phyloP scores from a whole-genome alignment of 2,329 filamentous ascomycete species.

The Coleophoma cylindrospora region DNA sequence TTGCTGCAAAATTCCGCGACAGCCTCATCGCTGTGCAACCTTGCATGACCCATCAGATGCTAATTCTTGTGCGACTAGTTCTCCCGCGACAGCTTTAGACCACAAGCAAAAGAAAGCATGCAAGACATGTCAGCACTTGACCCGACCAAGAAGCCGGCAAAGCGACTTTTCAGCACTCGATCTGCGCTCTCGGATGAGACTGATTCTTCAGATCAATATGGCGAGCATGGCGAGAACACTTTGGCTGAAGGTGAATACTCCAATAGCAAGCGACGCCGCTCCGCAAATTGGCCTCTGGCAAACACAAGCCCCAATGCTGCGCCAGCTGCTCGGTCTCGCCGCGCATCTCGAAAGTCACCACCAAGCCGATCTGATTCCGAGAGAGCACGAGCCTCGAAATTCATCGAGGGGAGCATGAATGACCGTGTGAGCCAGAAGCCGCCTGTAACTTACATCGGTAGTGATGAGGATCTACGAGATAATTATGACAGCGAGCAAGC shows the following conservation, averaged over 20 bases:
- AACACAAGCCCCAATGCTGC: conserved; percentile 4
- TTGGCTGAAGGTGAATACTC: conserved; percentile 19
- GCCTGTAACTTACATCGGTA: conserved; percentile 20
- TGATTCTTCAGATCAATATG: conserved; percentile 26
- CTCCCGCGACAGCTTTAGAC: neutral
- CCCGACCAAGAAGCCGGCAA: conserved; percentile 14
- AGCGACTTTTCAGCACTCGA: conserved; percentile 26
- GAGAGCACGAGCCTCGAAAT: conserved; percentile 55
- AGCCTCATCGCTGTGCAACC: no score
- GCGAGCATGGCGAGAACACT: conserved; percentile 17
- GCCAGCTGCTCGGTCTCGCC: conserved; percentile 7
- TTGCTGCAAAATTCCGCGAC: no score
- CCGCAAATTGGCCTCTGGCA: conserved; percentile 37
- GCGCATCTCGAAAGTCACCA: conserved; percentile 15
- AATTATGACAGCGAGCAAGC: conserved; percentile 8
- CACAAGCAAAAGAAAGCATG: neutral
- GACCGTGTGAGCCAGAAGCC: conserved; percentile 70
- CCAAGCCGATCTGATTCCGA: conserved; percentile 21
- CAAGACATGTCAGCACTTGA: neutral
- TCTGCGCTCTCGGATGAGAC: conserved; percentile 8
- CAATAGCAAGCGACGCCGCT: conserved; percentile 35
- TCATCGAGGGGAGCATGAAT: conserved; percentile 80
- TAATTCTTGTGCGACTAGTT: no score
- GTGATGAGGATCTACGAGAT: conserved; percentile 15
- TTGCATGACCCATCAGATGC: no score